phyloP scores from a whole-genome alignment of 2,329 filamentous ascomycete genomes.

The Cladorrhinum sp. region DNA sequence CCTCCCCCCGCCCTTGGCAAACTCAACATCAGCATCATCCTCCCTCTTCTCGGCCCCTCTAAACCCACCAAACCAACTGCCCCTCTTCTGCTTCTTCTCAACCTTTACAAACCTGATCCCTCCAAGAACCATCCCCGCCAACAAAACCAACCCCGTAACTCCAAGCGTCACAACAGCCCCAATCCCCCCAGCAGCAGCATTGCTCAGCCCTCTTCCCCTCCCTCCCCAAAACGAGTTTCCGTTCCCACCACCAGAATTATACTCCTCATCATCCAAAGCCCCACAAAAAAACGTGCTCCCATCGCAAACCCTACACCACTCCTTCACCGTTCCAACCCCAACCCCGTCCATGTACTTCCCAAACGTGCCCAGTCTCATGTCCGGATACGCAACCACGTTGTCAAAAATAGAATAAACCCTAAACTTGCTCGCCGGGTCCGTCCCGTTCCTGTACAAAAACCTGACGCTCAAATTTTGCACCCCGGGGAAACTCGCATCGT shows the following conservation, averaged over 20 bases:
- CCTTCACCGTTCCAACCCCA: not conserved
- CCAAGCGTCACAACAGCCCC: slow-evolving; percentile 42
- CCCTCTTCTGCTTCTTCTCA: slow-evolving; percentile 1
- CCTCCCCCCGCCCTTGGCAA: slow-evolving; percentile 38
- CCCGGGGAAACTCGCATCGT: slow-evolving; percentile 29
- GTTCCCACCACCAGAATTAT: not conserved
- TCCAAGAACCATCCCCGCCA: slow-evolving; percentile 17
- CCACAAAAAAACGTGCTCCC: not conserved
- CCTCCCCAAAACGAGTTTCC: not conserved
- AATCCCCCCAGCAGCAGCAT: slow-evolving; percentile 45
- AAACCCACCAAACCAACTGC: slow-evolving; percentile 36
- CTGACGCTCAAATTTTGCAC: slow-evolving; percentile 47
- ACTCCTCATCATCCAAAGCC: not conserved
- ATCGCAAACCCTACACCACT: slow-evolving; percentile 1
- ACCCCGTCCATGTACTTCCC: not conserved
- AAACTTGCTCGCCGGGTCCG: slow-evolving; percentile 28
- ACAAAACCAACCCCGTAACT: slow-evolving; percentile 30
- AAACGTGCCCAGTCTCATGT: not conserved
- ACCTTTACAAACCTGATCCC: slow-evolving; percentile 13
- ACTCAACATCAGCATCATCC: slow-evolving; percentile 42
- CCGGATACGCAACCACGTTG: not conserved
- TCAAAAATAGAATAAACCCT: slow-evolving; percentile 3
- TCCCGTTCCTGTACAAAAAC: slow-evolving; percentile 54
- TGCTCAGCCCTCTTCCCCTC: slow-evolving; percentile 15
- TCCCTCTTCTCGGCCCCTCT: slow-evolving; percentile 45